Evolutionary conservation across 208 protist species (phyloP).

Genomic region (Histomonas meleagridis): DNA sequence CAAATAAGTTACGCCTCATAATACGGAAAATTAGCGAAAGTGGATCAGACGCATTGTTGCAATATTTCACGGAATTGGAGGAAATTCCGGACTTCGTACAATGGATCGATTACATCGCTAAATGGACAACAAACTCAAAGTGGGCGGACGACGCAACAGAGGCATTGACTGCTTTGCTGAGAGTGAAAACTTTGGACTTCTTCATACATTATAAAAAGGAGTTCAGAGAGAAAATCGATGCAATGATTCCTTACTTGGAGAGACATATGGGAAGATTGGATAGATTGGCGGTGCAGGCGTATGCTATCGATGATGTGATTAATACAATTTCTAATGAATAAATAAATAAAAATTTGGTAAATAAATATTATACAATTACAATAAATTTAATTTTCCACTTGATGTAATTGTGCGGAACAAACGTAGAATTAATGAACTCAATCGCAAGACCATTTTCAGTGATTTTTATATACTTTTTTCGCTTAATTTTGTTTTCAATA

Average conservation of each 20-base stretch:
- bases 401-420: too few species aligned
- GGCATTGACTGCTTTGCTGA: neutral
- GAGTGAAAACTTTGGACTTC: neutral
- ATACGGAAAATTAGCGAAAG: neutral
- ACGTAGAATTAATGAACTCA: too few species aligned
- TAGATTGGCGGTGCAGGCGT: slow-evolving; percentile 23
- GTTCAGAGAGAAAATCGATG: neutral
- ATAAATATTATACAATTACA: too few species aligned
- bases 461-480: too few species aligned
- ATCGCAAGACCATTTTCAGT: too few species aligned
- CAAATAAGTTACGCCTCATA: neutral
- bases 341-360: too few species aligned
- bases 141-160: slow-evolving; percentile 27
- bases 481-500: too few species aligned
- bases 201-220: neutral
- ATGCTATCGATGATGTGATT: slow-evolving; percentile 37
- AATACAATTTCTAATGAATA: neutral
- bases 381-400: too few species aligned
- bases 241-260: slow-evolving; percentile 36
- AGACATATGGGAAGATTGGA: slow-evolving; percentile 40
- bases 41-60: neutral
- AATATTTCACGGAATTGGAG: neutral
- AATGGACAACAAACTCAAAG: neutral
- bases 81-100: neutral
- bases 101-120: slow-evolving; percentile 24